phyloP scores from a whole-genome alignment of 495 filamentous ascomycete genomes.

The Lindgomyces ingoldianus region DNA sequence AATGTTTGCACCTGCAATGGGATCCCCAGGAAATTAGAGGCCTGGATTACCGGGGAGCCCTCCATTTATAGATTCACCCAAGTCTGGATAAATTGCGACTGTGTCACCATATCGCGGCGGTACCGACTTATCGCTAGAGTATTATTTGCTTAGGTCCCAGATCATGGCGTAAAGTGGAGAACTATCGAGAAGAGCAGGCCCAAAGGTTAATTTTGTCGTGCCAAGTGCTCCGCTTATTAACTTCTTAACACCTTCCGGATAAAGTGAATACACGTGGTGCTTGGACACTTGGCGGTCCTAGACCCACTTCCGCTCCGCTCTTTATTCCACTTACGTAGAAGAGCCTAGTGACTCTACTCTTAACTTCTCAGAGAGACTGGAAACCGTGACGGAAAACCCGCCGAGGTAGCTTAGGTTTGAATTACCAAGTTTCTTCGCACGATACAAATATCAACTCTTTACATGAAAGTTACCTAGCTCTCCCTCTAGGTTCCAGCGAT shows the following conservation, averaged over 20 bases:
- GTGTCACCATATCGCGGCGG: background rate
- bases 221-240: background rate
- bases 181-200: background rate
- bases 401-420: too few species aligned
- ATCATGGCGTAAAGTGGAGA: background rate
- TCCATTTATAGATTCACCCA: background rate
- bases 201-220: background rate
- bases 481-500: too few species aligned
- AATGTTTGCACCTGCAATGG: background rate
- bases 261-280: background rate
- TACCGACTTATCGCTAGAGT: too few species aligned
- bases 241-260: background rate
- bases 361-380: too few species aligned
- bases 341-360: too few species aligned
- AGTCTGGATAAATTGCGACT: background rate
- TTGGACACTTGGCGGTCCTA: background rate
- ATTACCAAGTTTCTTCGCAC: too few species aligned
- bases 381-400: too few species aligned
- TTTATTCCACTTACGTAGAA: too few species aligned
- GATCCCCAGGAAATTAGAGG: background rate
- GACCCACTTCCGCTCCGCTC: background rate
- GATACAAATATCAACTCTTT: too few species aligned
- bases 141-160: background rate
- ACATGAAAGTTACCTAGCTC: too few species aligned
- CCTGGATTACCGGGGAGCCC: background rate